Conservation (phyloP, 768 basidiomycete species). For the Termitomyces heimii region DNA sequence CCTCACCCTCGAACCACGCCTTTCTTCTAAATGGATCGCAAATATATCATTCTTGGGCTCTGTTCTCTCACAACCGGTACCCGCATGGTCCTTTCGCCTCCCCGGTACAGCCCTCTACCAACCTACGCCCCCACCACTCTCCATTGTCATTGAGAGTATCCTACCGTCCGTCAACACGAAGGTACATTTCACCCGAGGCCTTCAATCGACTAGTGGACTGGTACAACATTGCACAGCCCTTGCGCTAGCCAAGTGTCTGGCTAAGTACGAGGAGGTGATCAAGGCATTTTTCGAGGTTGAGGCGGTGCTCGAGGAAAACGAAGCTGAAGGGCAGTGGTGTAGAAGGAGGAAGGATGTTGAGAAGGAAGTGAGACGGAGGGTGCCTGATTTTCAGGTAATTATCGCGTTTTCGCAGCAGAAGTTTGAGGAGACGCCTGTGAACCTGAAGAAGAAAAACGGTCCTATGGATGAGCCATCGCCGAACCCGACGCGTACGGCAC, state of each 20-base stretch:
- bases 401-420: slow-evolving; percentile 73
- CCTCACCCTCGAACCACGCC: slow-evolving; percentile 77
- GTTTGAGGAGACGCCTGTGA: slow-evolving; percentile 14
- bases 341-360: slow-evolving; percentile 62
- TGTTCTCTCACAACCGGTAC: slow-evolving; percentile 74
- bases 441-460: background rate
- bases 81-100: slow-evolving; percentile 55
- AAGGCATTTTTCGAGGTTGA: slow-evolving; percentile 43
- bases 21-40: slow-evolving; percentile 87
- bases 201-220: slow-evolving; percentile 64
- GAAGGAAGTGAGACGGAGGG: slow-evolving; percentile 62
- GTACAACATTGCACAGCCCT: slow-evolving; percentile 86
- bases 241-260: slow-evolving; percentile 67
- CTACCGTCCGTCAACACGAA: slow-evolving; percentile 71
- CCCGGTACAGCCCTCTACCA: slow-evolving; percentile 44
- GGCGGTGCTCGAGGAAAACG: slow-evolving; percentile 51
- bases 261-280: slow-evolving; percentile 60
- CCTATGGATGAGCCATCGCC: background rate
- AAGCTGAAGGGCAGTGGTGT: slow-evolving; percentile 68
- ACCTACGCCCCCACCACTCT: slow-evolving; percentile 70
- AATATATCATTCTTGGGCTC: slow-evolving; percentile 80
- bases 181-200: slow-evolving; percentile 71
- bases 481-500: slow-evolving; percentile 38
- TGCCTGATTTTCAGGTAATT: slow-evolving; percentile 86
- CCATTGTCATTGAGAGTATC: slow-evolving; percentile 67